These are phyloP conservation scores for Pyrenula aspistea DNA, from an alignment of 495 filamentous ascomycete species.

Conservation along the genomic window DNA sequence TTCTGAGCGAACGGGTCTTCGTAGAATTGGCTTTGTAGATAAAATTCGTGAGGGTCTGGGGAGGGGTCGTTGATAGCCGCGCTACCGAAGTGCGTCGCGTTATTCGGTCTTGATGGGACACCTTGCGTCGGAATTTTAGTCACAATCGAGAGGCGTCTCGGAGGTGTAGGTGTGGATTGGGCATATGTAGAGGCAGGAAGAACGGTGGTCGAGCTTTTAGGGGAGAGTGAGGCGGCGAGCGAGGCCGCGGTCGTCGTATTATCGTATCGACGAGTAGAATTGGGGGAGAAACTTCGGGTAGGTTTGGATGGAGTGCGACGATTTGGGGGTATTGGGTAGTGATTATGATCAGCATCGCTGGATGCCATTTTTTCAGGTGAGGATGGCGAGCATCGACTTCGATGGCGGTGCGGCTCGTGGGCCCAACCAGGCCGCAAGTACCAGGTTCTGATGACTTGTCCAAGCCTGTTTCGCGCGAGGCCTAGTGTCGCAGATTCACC, in stretches of 20 bases:
- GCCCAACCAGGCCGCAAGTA: not conserved
- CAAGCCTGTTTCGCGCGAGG: not conserved
- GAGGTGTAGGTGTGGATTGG: slow-evolving; percentile 9
- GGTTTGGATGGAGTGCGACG: not conserved
- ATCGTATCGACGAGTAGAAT: not conserved
- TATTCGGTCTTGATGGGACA: slow-evolving; percentile 4
- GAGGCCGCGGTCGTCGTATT: not conserved
- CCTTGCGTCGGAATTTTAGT: slow-evolving; percentile 8
- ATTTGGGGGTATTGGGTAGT: not conserved
- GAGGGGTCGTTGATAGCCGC: slow-evolving; percentile 19
- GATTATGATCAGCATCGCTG: not conserved
- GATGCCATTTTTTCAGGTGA: not conserved
- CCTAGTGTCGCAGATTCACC: not conserved
- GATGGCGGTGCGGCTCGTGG: not conserved
- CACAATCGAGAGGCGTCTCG: slow-evolving; percentile 14
- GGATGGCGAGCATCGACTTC: not conserved
- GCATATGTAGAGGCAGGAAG: slow-evolving; percentile 17
- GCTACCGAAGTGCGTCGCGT: not conserved
- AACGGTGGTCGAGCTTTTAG: slow-evolving; percentile 6
- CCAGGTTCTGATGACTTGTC: not conserved
- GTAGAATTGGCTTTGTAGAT: slow-evolving; percentile 21
- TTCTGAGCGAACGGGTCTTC: slow-evolving; percentile 8
- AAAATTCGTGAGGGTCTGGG: slow-evolving; percentile 42
- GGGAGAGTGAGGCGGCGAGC: not conserved
- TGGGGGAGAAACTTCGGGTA: not conserved